Evolutionary conservation across 2,329 filamentous ascomycete species (phyloP), one percentile per base, ranked within the genome.

Genomic region (Claviceps cyperi): DNA sequence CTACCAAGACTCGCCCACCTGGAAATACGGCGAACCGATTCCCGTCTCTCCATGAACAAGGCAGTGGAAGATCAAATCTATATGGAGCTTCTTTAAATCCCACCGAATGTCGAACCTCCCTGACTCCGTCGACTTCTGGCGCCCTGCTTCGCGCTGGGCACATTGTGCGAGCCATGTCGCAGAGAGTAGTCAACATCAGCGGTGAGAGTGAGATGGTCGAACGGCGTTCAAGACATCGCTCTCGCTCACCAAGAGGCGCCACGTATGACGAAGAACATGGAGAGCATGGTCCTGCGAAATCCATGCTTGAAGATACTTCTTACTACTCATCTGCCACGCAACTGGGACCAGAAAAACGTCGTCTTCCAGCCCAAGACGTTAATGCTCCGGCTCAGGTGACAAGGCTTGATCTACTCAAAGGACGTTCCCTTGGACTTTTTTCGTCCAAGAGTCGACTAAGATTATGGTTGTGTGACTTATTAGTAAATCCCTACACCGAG

Each of bases 111-210:
- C 71, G 73, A 48, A 70, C 75, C 43, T 84, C 83, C 43, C 71
- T 82, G 39, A 80, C 83, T 2, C 72, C 78, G 2, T 82, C 81
- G 17, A 74, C 77, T 8, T 75, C 78, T 11, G 77, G 77, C 24
- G 83, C 84, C 17, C 65, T 90, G 48, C 78, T 76, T 22, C 75
- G 80, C 57, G 84, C 85, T 53, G 79, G 84, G 43, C 86, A 84
- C 8, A 86, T 89, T 58, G 79, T 90, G 66, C 78, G 84, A 56
- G 80, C 80, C 54, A 94, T 98, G 81, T 97, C 94, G 35, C 90
- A 96, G 69, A 87, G 92, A 71, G 90, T 98, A 50, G 92, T 98
- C 61, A 97, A 97, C 62, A 78, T 98, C 59, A 95, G 89, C 67
- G 94, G 94, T 62, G 92, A 97, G 60, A 84, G 83, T 4, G 87